Conservation (phyloP, 2,329 filamentous ascomycete genomes). For the Colletotrichum spinosum region DNA sequence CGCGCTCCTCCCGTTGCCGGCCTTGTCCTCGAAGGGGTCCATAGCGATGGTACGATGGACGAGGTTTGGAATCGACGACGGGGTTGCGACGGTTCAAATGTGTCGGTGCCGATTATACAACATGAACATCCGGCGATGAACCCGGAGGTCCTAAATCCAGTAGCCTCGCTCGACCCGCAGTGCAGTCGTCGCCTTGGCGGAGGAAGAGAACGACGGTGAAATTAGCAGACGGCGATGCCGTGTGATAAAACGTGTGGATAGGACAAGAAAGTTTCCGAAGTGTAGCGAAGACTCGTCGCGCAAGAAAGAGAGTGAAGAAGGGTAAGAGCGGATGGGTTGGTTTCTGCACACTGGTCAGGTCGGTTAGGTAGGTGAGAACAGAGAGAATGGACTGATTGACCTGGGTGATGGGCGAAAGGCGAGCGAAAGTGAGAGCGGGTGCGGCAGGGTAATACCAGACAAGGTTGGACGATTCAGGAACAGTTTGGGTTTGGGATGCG, state of each 20-base stretch:
- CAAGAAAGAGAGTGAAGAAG: too few species aligned
- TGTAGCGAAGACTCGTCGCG: too few species aligned
- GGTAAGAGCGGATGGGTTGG: too few species aligned
- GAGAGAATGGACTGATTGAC: too few species aligned
- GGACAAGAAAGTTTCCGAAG: too few species aligned
- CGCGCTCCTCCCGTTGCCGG: constrained; percentile 54
- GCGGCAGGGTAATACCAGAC: constrained; percentile 34
- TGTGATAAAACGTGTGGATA: too few species aligned
- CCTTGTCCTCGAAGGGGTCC: constrained; percentile 53
- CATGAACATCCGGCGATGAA: constrained; percentile 32
- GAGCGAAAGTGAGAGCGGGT: constrained; percentile 30
- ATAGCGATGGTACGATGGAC: constrained; percentile 46
- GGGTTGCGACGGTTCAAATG: constrained; percentile 14
- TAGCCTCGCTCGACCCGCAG: constrained; percentile 9
- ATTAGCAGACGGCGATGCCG: too few species aligned
- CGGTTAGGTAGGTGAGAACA: too few species aligned
- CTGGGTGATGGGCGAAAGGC: not conserved
- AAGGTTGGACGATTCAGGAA: constrained; percentile 38
- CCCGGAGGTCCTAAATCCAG: constrained; percentile 30
- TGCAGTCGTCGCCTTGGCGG: constrained; percentile 14
- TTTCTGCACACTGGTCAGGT: too few species aligned
- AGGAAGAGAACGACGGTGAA: not conserved
- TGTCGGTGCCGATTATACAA: constrained; percentile 28
- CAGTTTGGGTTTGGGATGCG: constrained; percentile 38
- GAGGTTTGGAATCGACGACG: constrained; percentile 26